Base-by-base conservation (phyloP, 768 basidiomycete species). In the Hydnomerulius pinastri region DNA sequence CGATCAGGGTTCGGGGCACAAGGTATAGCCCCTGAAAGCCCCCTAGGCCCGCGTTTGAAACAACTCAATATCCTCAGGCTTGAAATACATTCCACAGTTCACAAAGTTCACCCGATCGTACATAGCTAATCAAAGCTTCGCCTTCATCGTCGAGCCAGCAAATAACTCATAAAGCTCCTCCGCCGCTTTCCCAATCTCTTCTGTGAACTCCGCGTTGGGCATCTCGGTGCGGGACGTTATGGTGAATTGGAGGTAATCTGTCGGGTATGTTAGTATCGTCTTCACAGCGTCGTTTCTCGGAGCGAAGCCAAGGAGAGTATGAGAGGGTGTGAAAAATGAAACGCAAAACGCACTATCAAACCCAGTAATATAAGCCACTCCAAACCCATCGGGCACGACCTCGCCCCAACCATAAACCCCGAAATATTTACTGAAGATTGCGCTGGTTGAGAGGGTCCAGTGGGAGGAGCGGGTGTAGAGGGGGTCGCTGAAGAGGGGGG, bases 301-400 rank as follows among this genome's bases (percentile, higher is more conserved):
- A 13, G 35, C 20, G 20, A n/a, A 9, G 4, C 24, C 30, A 20
- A 35, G 9, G n/a, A 51, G 1, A 24, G 17, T 6, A 23, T n/a
- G n/a, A 25, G 15, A 13, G 23, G 8, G 27, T 18, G 27, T 4
- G 20, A 28, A 21, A 32, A 20, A 8, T 28, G 17, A 9, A 13
- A n/a, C 4, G 2, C 32, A 32, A 18, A 30, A 66, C 80, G 47
- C 50, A 86, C 87, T 84, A 55, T 90, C 82, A 60, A 82, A 87
- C 32, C 90, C 90, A n/a, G 94, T 94, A 81, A 92, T 86, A 64
- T 98, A 98, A 11, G 92, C 88, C 25, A 98, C 87, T 27, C 95
- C 95, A 63, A 95, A 98, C 1, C 95, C 95, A 56, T 97, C 86
- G 1, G 90, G 86, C 21, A 96, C 92, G 38, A 98, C 90, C 78